Base-by-base conservation (phyloP, 305 asterid genomes). In the Fraxinus platypoda region DNA sequence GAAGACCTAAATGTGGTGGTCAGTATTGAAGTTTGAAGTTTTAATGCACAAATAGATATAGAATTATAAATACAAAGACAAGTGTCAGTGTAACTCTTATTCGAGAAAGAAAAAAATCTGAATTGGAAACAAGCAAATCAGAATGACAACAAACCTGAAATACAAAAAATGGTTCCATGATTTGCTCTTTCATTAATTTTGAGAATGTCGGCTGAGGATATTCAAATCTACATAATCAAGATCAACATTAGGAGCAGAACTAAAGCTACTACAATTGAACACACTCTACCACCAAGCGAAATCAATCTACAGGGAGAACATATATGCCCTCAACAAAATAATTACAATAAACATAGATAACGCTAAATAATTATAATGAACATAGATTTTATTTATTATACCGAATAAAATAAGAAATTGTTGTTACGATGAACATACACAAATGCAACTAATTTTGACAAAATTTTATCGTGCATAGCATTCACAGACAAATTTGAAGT, bases 161-260 rank as follows among this genome's bases (percentile, higher is more conserved):
- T 59, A 94, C 99, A 83, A 95, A 95, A 88, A 95, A 95, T 3
- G 99, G 99, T 84, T 92, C 99, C 91, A 94, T 93, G 90, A 81
- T 38, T 90, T 94, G 99, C 87, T 95, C 99, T 90, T 94, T 95
- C 97, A 95, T 87, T 89, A 95, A 88, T 88, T 89, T 95, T 87
- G 91, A 95, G 89, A 95, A 95, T 68, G 99, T 95, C 59, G 99
- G 98, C 83, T 95, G 98, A 80, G 99, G 99, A 90, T 95, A 95
- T 85, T 95, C 99, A 81, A 95, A 95, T 81, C 99, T 95, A 88
- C 87, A 89, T 37, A 81, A 66, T 76, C 49, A 84, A 74, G 31
- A 86, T 75, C 74, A 71, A 79, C 64, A 74, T 86, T 78, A 83
- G 84, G 72, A 88, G 81, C 86, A 83, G 76, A 49, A 52, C 19